Evolutionary conservation across 352 stramenopile species (phyloP), one percentile per base, ranked within the genome.

Genomic region (Phytopythium delawarense): DNA sequence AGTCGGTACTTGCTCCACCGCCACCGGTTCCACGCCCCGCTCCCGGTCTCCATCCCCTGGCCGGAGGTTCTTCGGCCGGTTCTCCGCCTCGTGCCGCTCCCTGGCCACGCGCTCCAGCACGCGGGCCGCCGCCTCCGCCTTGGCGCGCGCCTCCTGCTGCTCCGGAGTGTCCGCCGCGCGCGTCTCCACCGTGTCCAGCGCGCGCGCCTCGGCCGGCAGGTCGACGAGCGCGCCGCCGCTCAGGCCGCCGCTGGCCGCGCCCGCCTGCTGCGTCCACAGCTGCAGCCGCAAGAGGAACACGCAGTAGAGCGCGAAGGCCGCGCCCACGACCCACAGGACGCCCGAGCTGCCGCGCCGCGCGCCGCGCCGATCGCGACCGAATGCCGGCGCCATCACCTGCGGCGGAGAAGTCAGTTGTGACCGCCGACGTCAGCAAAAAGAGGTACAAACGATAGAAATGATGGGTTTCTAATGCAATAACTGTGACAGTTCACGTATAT

Each of bases 221-320:
- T 32, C 28, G 28, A 12, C 50, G 7, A 20, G 1, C 21, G 35
- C 23, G 53, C n/a, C 61, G 0, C 49, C 65, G 21, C 61, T 62
- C 50, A 66, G 49, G 20, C 66, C 21, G 45, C 44, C 46, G 40
- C 61, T 57, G 13, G 62, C 54, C 21, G 66, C 23, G 58, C 59
- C 44, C 56, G 13, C 28, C 20, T 61, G 42, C 30, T 45, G 28
- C 44, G 39, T 44, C 37, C 65, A 66, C 45, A 71, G 64, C 3
- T 58, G 48, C 71, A 70, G 69, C 12, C 52, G 48, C 30, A 66
- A 13, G 5, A 79, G 58, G 59, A 74, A 74, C 15, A 71, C 15
- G 39, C 72, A 37, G 52, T 79, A 79, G 32, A 74, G 15, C 2
- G 62, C 59, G 16, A 72, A 69, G 57, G 75, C 66, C 13, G 53